Evolutionary conservation across 208 protist species (phyloP).

Genomic region (Leishmania arabica): DNA sequence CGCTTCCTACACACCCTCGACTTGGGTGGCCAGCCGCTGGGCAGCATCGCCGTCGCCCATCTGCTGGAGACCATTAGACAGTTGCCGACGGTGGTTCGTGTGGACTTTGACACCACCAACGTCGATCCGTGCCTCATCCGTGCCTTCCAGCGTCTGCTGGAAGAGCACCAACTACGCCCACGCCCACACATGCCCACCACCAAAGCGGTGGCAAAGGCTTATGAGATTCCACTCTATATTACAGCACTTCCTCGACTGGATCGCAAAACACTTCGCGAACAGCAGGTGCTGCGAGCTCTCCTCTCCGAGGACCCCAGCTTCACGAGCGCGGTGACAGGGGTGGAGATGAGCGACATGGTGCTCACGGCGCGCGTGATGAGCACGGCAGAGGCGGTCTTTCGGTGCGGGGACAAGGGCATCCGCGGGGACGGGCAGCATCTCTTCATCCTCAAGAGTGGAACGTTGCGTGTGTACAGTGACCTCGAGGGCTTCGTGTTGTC

Average conservation of each 20-base stretch:
- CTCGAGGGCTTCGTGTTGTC: slow-evolving; percentile 40
- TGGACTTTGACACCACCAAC: slow-evolving; percentile 32
- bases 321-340: slow-evolving; percentile 22
- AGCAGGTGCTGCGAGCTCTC: slow-evolving; percentile 61
- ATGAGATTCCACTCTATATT: slow-evolving; percentile 33
- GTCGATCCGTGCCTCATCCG: slow-evolving; percentile 37
- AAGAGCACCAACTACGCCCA: slow-evolving; percentile 12
- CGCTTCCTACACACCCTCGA: slow-evolving; percentile 45
- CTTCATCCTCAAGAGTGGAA: slow-evolving; percentile 69
- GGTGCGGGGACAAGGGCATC: slow-evolving; percentile 46
- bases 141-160: slow-evolving; percentile 35
- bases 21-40: slow-evolving; percentile 53
- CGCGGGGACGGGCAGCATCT: slow-evolving; percentile 66
- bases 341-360: slow-evolving; percentile 41
- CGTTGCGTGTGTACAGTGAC: slow-evolving; percentile 41
- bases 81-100: slow-evolving; percentile 27
- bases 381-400: slow-evolving; percentile 50
- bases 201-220: neutral
- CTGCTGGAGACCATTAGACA: slow-evolving; percentile 37
- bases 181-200: neutral
- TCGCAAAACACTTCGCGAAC: slow-evolving; percentile 72
- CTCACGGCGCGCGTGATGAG: slow-evolving; percentile 61
- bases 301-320: slow-evolving; percentile 48
- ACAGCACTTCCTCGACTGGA: slow-evolving; percentile 41
- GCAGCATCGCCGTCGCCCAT: slow-evolving; percentile 42